Percentiles rank a stretch among this genome's conserved stretches.
These are phyloP conservation scores for Warburgia ugandensis DNA, from an alignment of 164 flowering plant genomes.

Conservation along the genomic window DNA sequence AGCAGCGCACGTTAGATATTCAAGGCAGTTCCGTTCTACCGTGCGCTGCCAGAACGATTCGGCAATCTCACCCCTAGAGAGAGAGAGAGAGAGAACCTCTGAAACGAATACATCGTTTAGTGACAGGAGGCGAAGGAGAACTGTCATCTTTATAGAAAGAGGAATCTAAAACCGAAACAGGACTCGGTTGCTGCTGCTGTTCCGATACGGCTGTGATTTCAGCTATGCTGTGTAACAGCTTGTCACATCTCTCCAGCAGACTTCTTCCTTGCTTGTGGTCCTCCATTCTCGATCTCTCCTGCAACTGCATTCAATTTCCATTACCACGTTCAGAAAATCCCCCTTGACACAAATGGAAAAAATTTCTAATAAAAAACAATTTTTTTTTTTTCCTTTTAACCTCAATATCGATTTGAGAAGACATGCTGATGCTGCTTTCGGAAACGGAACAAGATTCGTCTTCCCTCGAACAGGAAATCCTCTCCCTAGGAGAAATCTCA, in stretches of 20 bases:
- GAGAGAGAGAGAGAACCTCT: constrained; percentile 25
- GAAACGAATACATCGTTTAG: constrained; percentile 63
- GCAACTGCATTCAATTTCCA: not conserved
- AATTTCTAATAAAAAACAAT: not conserved
- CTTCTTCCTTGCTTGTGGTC: constrained; percentile 57
- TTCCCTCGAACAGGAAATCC: constrained; percentile 17
- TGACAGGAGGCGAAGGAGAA: constrained; percentile 60
- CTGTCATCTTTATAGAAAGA: constrained; percentile 72
- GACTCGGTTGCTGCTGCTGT: constrained; percentile 89
- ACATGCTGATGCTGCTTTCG: constrained; percentile 45
- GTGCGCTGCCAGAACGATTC: too few relatives aligned
- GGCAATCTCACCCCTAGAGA: not conserved
- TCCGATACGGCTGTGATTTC: constrained; percentile 61
- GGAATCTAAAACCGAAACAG: constrained; percentile 89
- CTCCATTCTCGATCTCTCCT: constrained; percentile 52
- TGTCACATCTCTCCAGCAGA: constrained; percentile 72
- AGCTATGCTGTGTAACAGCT: constrained; percentile 83
- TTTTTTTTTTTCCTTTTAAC: constrained; percentile 16
- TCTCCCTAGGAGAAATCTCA: constrained; percentile 12
- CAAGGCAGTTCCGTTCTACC: too few relatives aligned
- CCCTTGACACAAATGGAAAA: not conserved
- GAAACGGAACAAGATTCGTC: constrained; percentile 44
- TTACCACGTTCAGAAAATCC: not conserved
- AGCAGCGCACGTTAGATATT: too few relatives aligned
- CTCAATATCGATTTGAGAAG: constrained; percentile 61